Evolutionary conservation across 2,329 filamentous ascomycete species (phyloP).

Genomic region (Neurospora crassa): DNA sequence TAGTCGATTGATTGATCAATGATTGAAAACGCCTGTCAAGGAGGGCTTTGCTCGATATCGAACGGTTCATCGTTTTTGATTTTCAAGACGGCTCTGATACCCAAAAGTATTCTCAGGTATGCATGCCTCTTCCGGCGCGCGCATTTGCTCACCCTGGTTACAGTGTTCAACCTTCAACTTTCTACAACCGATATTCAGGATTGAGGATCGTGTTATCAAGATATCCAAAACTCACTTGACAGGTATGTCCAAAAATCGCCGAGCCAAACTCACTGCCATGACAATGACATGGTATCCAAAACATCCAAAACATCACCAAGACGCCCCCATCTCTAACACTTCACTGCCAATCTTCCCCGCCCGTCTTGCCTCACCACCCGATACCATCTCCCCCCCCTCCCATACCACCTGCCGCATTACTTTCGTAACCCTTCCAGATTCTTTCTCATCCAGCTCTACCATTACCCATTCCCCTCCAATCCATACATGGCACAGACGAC

Average conservation of each 20-base stretch:
- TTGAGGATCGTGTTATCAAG: not conserved
- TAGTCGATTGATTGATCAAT: too few species aligned
- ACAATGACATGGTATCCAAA: not conserved
- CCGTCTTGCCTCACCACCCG: not conserved
- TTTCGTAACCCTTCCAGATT: not conserved
- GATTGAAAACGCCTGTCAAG: too few species aligned
- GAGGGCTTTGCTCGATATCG: too few species aligned
- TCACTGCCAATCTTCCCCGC: not conserved
- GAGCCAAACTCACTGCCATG: not conserved
- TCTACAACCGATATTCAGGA: not conserved
- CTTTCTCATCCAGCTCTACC: not conserved
- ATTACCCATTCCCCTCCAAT: conserved; percentile 21
- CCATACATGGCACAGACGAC: conserved; percentile 38
- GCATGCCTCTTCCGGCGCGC: not conserved
- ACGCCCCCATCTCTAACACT: not conserved
- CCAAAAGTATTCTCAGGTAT: not conserved
- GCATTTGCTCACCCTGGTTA: not conserved
- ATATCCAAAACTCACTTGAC: not conserved
- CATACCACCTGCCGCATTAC: too few species aligned
- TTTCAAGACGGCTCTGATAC: not conserved
- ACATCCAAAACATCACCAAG: not conserved
- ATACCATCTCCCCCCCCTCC: not conserved
- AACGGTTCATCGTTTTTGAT: too few species aligned
- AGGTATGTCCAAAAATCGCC: not conserved
- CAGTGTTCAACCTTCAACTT: not conserved